Conservation (phyloP, 208 protist species). For the Crithidia bombi region DNA sequence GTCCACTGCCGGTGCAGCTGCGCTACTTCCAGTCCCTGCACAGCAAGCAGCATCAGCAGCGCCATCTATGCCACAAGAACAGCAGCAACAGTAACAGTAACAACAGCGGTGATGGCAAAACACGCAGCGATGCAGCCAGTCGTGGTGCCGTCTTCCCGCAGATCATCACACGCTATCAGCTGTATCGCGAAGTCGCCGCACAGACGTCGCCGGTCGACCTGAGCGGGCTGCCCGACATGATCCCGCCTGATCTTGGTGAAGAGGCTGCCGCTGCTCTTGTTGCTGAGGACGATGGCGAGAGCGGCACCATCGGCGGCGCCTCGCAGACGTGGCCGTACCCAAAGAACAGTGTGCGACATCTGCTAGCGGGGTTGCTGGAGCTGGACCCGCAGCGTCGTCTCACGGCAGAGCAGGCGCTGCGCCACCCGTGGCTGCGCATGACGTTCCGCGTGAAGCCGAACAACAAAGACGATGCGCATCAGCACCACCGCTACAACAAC, state of each 20-base stretch:
- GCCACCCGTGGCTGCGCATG: slow-evolving; percentile 70
- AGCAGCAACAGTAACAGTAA: background rate
- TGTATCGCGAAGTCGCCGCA: slow-evolving; percentile 71
- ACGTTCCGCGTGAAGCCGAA: slow-evolving; percentile 34
- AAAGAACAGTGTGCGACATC: slow-evolving; percentile 50
- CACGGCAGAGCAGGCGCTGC: slow-evolving; percentile 69
- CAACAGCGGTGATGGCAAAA: too few species aligned
- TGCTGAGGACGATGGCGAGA: background rate
- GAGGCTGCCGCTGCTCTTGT: background rate
- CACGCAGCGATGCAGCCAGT: background rate
- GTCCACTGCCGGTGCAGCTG: slow-evolving; percentile 52
- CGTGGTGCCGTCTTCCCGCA: background rate
- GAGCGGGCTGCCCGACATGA: slow-evolving; percentile 53
- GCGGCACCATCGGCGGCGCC: slow-evolving; percentile 4
- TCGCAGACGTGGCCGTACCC: slow-evolving; percentile 23
- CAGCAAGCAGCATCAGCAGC: slow-evolving; percentile 4
- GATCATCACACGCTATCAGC: slow-evolving; percentile 59
- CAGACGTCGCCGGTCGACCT: slow-evolving; percentile 52
- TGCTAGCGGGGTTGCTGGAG: slow-evolving; percentile 64
- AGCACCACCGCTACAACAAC: slow-evolving; percentile 24
- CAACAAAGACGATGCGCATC: background rate
- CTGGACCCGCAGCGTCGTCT: slow-evolving; percentile 63
- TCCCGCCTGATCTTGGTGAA: slow-evolving; percentile 10
- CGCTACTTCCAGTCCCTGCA: slow-evolving; percentile 42
- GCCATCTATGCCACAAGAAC: background rate